A percentile compares a stretch with the other conserved stretches of the same genome.
Conservation (phyloP, 768 basidiomycete genomes). For the Crassisporium funariophilum region DNA sequence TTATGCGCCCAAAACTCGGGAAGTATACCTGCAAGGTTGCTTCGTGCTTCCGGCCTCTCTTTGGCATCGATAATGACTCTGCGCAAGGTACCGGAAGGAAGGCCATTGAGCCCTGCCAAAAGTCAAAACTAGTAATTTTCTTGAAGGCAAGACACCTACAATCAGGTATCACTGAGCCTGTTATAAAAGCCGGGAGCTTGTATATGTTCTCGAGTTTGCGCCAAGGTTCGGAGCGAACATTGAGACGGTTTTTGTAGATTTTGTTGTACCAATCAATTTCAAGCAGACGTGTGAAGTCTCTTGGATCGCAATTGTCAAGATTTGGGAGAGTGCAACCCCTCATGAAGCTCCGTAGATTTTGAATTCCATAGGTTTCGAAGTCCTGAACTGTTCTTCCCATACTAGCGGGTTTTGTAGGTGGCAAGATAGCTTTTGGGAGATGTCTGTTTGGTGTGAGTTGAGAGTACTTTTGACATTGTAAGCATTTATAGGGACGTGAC, state of each 20-base stretch:
- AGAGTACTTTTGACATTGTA: too few relatives aligned
- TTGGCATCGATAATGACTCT: neutral
- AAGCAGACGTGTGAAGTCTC: constrained; percentile 35
- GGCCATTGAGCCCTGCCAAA: constrained; percentile 8
- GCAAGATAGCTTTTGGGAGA: too few relatives aligned
- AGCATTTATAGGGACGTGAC: neutral
- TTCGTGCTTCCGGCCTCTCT: too few relatives aligned
- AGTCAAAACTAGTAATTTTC: too few relatives aligned
- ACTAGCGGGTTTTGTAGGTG: too few relatives aligned
- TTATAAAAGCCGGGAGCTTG: constrained; percentile 33
- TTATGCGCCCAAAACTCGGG: too few relatives aligned
- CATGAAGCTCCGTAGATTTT: constrained; percentile 49
- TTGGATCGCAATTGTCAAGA: constrained; percentile 21
- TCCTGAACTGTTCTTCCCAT: constrained; percentile 27
- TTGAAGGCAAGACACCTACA: too few relatives aligned
- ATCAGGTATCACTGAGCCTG: too few relatives aligned
- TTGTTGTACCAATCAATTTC: constrained; percentile 33
- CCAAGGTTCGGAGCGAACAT: constrained; percentile 47
- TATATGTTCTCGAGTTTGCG: constrained; percentile 55
- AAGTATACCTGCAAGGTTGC: too few relatives aligned
- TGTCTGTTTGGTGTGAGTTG: too few relatives aligned
- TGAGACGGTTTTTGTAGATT: constrained; percentile 44
- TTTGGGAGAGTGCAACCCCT: constrained; percentile 47
- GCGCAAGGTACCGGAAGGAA: neutral
- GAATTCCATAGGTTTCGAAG: constrained; percentile 33